These are phyloP conservation scores for Penicillium riverlandense DNA, from an alignment of 495 filamentous ascomycete genomes.

Conservation along the genomic window DNA sequence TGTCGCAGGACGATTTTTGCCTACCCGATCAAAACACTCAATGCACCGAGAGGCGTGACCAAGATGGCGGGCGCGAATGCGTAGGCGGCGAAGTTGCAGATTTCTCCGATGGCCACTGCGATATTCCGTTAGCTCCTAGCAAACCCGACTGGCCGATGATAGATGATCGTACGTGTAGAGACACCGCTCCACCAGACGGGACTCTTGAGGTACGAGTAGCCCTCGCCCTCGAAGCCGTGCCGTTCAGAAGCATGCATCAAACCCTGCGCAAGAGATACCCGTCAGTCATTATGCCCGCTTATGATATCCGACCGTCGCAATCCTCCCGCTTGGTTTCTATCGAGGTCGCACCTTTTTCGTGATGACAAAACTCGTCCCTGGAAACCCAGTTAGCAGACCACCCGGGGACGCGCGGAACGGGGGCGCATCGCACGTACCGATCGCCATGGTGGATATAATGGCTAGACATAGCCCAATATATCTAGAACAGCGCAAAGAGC, in stretches of 20 bases:
- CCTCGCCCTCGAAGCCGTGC: constrained; percentile 95
- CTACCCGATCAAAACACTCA: constrained; percentile 89
- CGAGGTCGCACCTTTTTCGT: constrained; percentile 68
- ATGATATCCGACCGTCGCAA: no score
- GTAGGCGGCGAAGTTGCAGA: constrained; percentile 95
- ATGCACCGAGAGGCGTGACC: constrained; percentile 86
- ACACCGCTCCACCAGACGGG: constrained; percentile 96
- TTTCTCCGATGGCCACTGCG: constrained; percentile 72
- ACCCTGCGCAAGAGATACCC: constrained; percentile 46
- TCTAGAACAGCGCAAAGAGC: constrained; percentile 36
- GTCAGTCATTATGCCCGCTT: constrained; percentile 7
- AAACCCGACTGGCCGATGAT: not conserved
- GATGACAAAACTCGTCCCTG: constrained; percentile 88
- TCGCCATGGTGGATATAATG: constrained; percentile 86
- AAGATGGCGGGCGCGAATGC: constrained; percentile 96
- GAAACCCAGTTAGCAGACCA: constrained; percentile 10
- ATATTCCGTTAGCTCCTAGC: constrained; percentile 10
- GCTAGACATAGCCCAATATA: constrained; percentile 86
- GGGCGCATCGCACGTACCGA: constrained; percentile 54
- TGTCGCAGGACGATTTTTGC: not conserved
- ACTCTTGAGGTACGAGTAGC: constrained; percentile 85
- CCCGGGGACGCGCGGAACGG: not conserved
- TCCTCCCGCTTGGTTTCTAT: no score
- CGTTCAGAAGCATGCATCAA: constrained; percentile 81
- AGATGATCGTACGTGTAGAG: constrained; percentile 58